A percentile compares a stretch with the other conserved stretches of the same genome.
Evolutionary conservation across 768 basidiomycete species (phyloP).

Genomic region (Rhizopogon sp.): DNA sequence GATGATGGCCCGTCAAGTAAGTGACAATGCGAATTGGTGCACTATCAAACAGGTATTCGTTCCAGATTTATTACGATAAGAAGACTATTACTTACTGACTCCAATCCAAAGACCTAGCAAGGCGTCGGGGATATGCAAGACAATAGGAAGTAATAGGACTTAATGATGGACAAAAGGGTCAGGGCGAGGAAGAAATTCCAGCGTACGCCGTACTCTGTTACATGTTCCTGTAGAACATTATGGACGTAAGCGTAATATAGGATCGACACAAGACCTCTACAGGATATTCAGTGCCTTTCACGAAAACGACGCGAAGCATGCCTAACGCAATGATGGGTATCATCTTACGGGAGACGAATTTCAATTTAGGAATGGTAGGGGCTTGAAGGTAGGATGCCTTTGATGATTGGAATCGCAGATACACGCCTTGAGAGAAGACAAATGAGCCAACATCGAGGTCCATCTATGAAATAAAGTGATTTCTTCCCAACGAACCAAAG

Average conservation of each 20-base stretch:
- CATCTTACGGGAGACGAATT: constrained; percentile 47
- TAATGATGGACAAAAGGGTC: constrained; percentile 71
- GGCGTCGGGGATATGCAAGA: constrained; percentile 52
- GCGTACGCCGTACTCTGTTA: constrained; percentile 92
- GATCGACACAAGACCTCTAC: constrained; percentile 39
- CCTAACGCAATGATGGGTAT: constrained; percentile 71
- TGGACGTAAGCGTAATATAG: neutral
- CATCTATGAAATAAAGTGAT: constrained; percentile 59
- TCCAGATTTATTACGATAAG: neutral
- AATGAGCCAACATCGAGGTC: constrained; percentile 97
- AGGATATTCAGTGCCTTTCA: constrained; percentile 93
- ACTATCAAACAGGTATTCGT: constrained; percentile 33
- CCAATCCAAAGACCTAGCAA: constrained; percentile 60
- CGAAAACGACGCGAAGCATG: constrained; percentile 70
- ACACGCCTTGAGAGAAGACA: constrained; percentile 95
- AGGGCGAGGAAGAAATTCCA: constrained; percentile 99
- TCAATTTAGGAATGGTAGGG: constrained; percentile 47
- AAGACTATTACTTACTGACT: constrained; percentile 36
- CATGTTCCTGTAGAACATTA: constrained; percentile 66
- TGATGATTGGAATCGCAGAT: constrained; percentile 79
- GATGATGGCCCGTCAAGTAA: constrained; percentile 5
- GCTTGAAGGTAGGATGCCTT: constrained; percentile 51
- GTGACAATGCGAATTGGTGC: constrained; percentile 65
- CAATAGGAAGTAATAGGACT: constrained; percentile 61
- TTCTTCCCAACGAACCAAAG: constrained; percentile 55